These are phyloP conservation scores for Rhodotorula sp. DNA, from an alignment of 1,284 basidiomycete species.

Conservation along the genomic window DNA sequence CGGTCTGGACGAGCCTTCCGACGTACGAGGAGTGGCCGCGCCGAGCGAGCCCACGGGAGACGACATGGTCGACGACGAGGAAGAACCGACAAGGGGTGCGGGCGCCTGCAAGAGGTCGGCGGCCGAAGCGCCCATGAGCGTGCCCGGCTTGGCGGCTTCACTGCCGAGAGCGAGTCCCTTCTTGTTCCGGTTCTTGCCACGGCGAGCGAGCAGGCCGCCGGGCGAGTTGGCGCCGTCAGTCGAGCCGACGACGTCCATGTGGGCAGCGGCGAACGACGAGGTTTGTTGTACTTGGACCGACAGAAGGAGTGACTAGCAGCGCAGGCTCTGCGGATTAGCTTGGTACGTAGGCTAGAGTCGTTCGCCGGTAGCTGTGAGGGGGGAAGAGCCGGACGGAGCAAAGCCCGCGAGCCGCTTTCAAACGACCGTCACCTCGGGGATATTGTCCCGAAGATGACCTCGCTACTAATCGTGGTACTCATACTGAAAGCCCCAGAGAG, in stretches of 20 bases:
- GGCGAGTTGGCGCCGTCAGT: neutral
- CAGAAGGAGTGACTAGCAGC: too few relatives aligned
- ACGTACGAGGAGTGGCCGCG: neutral
- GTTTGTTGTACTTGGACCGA: too few relatives aligned
- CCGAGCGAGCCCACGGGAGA: too few relatives aligned
- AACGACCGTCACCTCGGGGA: too few relatives aligned
- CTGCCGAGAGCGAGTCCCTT: slow-evolving; percentile 33
- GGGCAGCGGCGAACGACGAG: neutral
- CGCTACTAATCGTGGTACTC: neutral
- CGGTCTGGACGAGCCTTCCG: slow-evolving; percentile 3
- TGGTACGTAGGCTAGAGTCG: too few relatives aligned
- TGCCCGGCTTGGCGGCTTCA: slow-evolving; percentile 35
- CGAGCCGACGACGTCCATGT: neutral
- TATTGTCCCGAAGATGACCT: too few relatives aligned
- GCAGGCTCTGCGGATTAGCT: too few relatives aligned
- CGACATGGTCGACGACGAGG: too few relatives aligned
- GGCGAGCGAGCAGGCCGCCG: neutral
- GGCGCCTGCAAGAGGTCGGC: slow-evolving; percentile 16
- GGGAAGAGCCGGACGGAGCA: too few relatives aligned
- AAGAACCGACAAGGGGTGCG: neutral
- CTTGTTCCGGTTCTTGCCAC: slow-evolving; percentile 39
- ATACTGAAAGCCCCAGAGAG: neutral
- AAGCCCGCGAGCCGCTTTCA: too few relatives aligned
- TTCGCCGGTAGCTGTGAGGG: too few relatives aligned
- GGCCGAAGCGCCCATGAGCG: slow-evolving; percentile 24